These are phyloP conservation scores for Debaryomycetaceae sp. DNA, from an alignment of 1,139 yeast genomes.

Conservation along the genomic window DNA sequence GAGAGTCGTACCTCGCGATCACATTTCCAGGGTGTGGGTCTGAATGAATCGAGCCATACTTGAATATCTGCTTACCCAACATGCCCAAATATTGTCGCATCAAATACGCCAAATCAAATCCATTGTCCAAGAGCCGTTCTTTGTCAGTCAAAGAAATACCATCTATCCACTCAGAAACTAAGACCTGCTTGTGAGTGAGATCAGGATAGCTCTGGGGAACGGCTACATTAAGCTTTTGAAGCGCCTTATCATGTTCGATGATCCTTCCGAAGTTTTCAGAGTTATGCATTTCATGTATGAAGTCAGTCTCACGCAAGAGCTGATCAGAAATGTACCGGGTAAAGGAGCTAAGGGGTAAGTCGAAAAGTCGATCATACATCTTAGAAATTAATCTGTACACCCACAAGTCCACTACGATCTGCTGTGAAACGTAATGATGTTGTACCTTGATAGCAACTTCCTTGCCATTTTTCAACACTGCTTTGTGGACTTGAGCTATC, in stretches of 20 bases:
- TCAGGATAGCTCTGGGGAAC: constrained; percentile 53
- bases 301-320: constrained; percentile 59
- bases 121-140: constrained; percentile 34
- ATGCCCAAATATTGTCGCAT: constrained; percentile 53
- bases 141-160: constrained; percentile 56
- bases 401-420: constrained; percentile 54
- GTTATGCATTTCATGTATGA: constrained; percentile 53
- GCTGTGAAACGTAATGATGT: constrained; percentile 57
- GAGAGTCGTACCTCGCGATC: constrained; percentile 42
- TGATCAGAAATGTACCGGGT: constrained; percentile 58
- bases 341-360: constrained; percentile 58
- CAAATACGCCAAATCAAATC: constrained; percentile 40
- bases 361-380: constrained; percentile 57
- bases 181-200: constrained; percentile 45
- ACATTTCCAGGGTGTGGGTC: constrained; percentile 86
- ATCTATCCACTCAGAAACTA: constrained; percentile 75
- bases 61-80: constrained; percentile 67
- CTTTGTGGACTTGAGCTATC: constrained; percentile 71
- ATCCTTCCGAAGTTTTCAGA: constrained; percentile 27
- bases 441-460: constrained; percentile 69
- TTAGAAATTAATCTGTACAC: constrained; percentile 53
- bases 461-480: constrained; percentile 46
- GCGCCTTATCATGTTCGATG: constrained; percentile 21
- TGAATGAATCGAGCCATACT: constrained; percentile 74
- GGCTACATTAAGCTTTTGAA: constrained; percentile 20